Evolutionary conservation across 108 stramenopile species (phyloP).

Genomic region (Bacterosira constricta): DNA sequence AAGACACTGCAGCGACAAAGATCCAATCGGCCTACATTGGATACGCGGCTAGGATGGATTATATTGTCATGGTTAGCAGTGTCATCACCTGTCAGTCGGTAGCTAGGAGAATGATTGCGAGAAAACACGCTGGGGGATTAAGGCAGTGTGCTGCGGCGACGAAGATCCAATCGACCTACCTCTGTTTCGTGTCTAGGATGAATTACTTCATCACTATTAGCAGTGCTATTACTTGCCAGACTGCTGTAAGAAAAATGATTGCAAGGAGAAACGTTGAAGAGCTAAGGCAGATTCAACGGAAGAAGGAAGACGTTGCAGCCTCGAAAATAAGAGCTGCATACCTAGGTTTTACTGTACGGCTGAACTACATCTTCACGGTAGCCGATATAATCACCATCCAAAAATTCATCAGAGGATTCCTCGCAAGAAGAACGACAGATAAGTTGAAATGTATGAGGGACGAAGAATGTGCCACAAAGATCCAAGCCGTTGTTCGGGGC

Average conservation of each 20-base stretch:
- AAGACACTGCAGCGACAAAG: slow-evolving; percentile 6
- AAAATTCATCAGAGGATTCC: neutral
- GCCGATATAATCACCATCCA: slow-evolving; percentile 12
- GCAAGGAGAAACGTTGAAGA: slow-evolving; percentile 14
- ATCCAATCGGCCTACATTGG: slow-evolving; percentile 17
- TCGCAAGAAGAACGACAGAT: neutral
- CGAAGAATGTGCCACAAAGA: neutral
- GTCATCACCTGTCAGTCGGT: slow-evolving; percentile 11
- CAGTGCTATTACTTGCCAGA: slow-evolving; percentile 67
- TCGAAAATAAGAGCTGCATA: slow-evolving; percentile 33
- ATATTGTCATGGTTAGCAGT: slow-evolving; percentile 5
- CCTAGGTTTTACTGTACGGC: slow-evolving; percentile 11
- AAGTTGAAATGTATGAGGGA: neutral
- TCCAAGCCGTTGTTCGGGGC: slow-evolving; percentile 4
- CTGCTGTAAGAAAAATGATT: slow-evolving; percentile 46
- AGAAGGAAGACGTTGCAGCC: slow-evolving; percentile 31
- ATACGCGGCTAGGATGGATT: slow-evolving; percentile 4
- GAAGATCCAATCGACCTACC: slow-evolving; percentile 59
- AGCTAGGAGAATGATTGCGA: neutral
- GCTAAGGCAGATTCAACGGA: neutral
- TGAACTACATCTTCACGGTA: slow-evolving; percentile 12
- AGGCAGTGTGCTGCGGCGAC: slow-evolving; percentile 25
- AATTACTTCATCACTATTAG: slow-evolving; percentile 65
- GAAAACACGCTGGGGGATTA: neutral
- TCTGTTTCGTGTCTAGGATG: slow-evolving; percentile 47